These are phyloP conservation scores for Crithidia brevicula DNA, from an alignment of 208 protist genomes.

Conservation along the genomic window DNA sequence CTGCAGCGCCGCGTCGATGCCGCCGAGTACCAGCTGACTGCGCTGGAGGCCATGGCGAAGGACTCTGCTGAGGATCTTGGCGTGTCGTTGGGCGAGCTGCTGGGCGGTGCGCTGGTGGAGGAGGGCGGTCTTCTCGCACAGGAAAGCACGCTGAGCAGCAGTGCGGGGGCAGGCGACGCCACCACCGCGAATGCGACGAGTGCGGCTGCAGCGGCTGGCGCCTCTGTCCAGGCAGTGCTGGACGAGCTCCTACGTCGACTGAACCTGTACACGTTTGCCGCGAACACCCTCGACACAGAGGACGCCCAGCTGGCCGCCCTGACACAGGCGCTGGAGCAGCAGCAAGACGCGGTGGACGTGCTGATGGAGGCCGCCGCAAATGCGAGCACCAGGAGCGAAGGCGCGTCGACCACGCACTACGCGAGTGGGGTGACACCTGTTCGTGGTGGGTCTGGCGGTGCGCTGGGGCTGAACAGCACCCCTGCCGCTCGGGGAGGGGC, in stretches of 20 bases:
- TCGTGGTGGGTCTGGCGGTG: neutral
- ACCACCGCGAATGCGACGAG: neutral
- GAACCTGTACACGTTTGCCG: conserved; percentile 34
- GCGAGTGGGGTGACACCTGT: conserved; percentile 23
- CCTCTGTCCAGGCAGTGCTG: conserved; percentile 39
- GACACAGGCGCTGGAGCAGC: conserved; percentile 27
- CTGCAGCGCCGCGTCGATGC: conserved; percentile 34
- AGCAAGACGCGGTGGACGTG: conserved; percentile 30
- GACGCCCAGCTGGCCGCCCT: conserved; percentile 40
- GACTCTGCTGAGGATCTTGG: conserved; percentile 45
- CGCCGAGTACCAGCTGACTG: conserved; percentile 37
- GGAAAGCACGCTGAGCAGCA: conserved; percentile 5
- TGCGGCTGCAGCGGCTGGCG: conserved; percentile 5
- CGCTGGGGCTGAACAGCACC: conserved; percentile 29
- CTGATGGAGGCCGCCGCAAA: too few relatives aligned
- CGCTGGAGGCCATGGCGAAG: conserved; percentile 33
- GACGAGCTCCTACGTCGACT: conserved; percentile 48
- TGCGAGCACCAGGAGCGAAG: neutral
- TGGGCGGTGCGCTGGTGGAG: neutral
- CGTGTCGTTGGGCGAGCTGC: conserved; percentile 22
- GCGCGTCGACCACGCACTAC: neutral
- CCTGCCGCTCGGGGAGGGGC: conserved; percentile 4
- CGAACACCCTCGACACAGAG: conserved; percentile 43
- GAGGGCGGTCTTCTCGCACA: conserved; percentile 7
- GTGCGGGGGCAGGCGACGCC: neutral